Percentiles rank a stretch among this genome's conserved stretches.
phyloP scores from a whole-genome alignment of 495 filamentous ascomycete species.

The Talaromyces wortmannii region DNA sequence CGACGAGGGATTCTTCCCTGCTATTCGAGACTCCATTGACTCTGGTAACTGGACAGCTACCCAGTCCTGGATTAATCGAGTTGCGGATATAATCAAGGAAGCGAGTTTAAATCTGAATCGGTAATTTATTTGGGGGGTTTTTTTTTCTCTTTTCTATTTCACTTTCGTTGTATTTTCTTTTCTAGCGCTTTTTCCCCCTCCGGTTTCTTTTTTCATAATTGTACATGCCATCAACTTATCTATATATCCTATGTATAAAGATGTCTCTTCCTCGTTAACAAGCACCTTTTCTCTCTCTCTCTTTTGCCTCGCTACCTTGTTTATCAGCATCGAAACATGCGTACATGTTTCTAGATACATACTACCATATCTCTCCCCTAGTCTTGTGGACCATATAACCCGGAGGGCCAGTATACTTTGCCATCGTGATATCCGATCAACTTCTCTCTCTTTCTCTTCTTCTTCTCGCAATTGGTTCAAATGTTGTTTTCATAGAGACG shows the following conservation, averaged over 20 bases:
- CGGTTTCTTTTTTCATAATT: background rate
- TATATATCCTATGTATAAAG: background rate
- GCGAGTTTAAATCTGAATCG: constrained; percentile 40
- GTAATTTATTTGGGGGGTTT: constrained; percentile 17
- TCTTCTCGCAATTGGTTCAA: too few species aligned
- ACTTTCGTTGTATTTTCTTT: background rate
- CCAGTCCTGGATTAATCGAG: constrained; percentile 63
- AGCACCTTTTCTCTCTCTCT: too few species aligned
- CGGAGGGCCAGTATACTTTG: too few species aligned
- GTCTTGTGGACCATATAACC: too few species aligned
- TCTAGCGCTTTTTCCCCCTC: background rate
- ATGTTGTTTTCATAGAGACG: too few species aligned
- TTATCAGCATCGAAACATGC: too few species aligned
- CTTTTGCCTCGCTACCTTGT: too few species aligned
- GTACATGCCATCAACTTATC: background rate
- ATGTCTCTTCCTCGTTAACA: background rate
- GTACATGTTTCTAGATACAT: too few species aligned
- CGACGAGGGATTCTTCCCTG: constrained; percentile 74
- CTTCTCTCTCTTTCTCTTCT: too few species aligned
- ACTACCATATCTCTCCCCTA: too few species aligned
- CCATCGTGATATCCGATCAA: too few species aligned
- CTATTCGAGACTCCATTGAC: constrained; percentile 74
- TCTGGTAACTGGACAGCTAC: constrained; percentile 63
- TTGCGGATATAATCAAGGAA: constrained; percentile 57
- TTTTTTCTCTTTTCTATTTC: constrained; percentile 3